Percentiles rank a stretch among this genome's conserved stretches.
Conservation (phyloP, 805 yeast species). For the Debaryomyces maramus region DNA sequence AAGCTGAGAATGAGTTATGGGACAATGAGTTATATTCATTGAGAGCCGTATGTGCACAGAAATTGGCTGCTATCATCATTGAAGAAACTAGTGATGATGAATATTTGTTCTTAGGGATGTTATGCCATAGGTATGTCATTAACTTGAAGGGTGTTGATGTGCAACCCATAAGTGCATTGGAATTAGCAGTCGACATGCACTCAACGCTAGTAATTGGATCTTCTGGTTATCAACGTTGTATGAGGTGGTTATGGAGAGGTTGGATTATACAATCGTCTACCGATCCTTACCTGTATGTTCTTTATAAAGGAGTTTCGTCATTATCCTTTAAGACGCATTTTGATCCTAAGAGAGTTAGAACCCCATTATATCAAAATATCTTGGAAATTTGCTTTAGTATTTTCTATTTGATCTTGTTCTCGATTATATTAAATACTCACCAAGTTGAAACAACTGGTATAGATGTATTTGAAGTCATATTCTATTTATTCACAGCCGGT, state of each 20-base stretch:
- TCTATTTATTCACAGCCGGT: conserved; percentile 67
- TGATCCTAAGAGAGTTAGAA: conserved; percentile 78
- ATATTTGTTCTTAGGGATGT: conserved; percentile 69
- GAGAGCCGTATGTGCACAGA: conserved; percentile 71
- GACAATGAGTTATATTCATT: conserved; percentile 63
- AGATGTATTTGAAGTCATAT: conserved; percentile 52
- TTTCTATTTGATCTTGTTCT: conserved; percentile 59
- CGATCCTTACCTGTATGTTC: conserved; percentile 68
- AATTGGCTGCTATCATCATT: conserved; percentile 66
- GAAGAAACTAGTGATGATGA: conserved; percentile 60
- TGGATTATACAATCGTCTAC: conserved; percentile 78
- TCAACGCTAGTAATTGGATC: conserved; percentile 75
- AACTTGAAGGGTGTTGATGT: conserved; percentile 61
- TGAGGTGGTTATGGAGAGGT: conserved; percentile 91
- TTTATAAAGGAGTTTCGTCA: conserved; percentile 61
- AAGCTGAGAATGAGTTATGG: conserved; percentile 59
- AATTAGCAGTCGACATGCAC: conserved; percentile 84
- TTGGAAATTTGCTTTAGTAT: conserved; percentile 69
- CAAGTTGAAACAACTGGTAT: conserved; percentile 31
- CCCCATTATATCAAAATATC: conserved; percentile 79
- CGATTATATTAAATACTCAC: conserved; percentile 63
- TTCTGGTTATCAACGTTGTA: conserved; percentile 80
- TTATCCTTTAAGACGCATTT: conserved; percentile 61
- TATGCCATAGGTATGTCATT: conserved; percentile 73
- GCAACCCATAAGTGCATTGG: conserved; percentile 72